Percentiles rank a stretch among this genome's conserved stretches.
phyloP scores from a whole-genome alignment of 2,329 filamentous ascomycete species.

The Dendrostoma leiphaemia region DNA sequence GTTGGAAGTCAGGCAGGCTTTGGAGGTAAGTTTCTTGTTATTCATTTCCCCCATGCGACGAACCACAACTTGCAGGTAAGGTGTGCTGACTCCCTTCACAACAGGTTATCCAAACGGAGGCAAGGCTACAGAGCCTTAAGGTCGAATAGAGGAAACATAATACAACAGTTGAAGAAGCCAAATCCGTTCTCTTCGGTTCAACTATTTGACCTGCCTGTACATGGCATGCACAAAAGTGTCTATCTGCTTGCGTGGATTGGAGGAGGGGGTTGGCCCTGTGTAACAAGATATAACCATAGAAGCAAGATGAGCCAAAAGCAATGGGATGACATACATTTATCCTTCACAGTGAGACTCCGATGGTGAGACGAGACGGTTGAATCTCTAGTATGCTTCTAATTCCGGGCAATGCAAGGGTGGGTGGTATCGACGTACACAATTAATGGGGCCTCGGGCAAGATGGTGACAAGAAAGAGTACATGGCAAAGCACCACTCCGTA shows the following conservation, averaged over 20 bases:
- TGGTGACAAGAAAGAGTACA: too few species aligned
- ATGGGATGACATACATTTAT: background rate
- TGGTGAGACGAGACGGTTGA: too few species aligned
- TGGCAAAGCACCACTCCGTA: background rate
- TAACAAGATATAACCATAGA: conserved; percentile 17
- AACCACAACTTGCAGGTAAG: background rate
- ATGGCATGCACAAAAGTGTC: conserved; percentile 5
- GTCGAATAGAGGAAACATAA: conserved; percentile 61
- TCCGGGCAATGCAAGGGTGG: too few species aligned
- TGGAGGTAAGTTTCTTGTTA: conserved; percentile 69
- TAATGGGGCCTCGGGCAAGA: too few species aligned
- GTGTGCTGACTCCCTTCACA: conserved; percentile 24
- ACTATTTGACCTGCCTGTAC: conserved; percentile 2
- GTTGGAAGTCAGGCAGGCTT: conserved; percentile 90
- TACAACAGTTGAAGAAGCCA: background rate
- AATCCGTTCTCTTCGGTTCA: background rate
- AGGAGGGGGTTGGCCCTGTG: conserved; percentile 4
- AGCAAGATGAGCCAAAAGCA: conserved; percentile 9
- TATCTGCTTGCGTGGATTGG: background rate
- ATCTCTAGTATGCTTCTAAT: background rate
- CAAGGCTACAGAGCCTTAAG: conserved; percentile 81
- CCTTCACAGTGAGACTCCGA: too few species aligned
- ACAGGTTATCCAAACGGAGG: conserved; percentile 86
- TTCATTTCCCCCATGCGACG: background rate
- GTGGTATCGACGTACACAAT: too few species aligned